phyloP scores from a whole-genome alignment of 768 basidiomycete species.

The Boletus fagicola region DNA sequence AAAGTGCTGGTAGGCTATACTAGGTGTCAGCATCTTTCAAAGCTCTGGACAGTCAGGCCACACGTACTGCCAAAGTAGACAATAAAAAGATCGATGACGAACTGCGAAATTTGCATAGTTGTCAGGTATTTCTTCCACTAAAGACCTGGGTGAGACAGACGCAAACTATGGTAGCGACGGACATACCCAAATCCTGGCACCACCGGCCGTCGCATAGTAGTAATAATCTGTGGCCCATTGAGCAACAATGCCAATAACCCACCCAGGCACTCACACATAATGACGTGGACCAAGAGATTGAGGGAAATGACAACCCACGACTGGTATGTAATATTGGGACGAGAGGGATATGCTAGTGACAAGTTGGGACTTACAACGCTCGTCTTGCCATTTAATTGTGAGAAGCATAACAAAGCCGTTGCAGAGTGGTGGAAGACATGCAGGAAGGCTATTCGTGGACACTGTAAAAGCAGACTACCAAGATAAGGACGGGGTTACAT shows the following conservation, averaged over 20 bases:
- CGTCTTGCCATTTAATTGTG: constrained; percentile 91
- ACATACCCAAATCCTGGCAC: constrained; percentile 91
- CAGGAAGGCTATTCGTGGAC: constrained; percentile 67
- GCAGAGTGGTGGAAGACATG: constrained; percentile 99
- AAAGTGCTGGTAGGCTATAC: constrained; percentile 77
- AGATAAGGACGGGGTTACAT: constrained; percentile 26
- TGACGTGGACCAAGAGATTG: constrained; percentile 90
- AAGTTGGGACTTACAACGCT: constrained; percentile 67
- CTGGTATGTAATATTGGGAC: constrained; percentile 39
- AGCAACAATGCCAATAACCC: background rate
- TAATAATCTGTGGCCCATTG: constrained; percentile 75
- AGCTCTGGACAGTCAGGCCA: background rate
- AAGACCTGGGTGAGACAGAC: constrained; percentile 1
- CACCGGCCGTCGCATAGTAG: constrained; percentile 97
- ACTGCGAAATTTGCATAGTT: constrained; percentile 94
- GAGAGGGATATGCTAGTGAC: background rate
- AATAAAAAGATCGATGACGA: constrained; percentile 84
- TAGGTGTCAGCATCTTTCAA: constrained; percentile 7
- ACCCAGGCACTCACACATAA: constrained; percentile 80
- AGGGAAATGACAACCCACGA: constrained; percentile 95
- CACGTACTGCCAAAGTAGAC: constrained; percentile 95
- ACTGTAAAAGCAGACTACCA: constrained; percentile 5
- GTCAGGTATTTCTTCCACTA: constrained; percentile 99
- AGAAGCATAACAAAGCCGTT: constrained; percentile 91
- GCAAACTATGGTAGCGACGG: background rate